These are phyloP conservation scores for Penicillium cosmopolitanum DNA, from an alignment of 495 filamentous ascomycete species.

Conservation along the genomic window DNA sequence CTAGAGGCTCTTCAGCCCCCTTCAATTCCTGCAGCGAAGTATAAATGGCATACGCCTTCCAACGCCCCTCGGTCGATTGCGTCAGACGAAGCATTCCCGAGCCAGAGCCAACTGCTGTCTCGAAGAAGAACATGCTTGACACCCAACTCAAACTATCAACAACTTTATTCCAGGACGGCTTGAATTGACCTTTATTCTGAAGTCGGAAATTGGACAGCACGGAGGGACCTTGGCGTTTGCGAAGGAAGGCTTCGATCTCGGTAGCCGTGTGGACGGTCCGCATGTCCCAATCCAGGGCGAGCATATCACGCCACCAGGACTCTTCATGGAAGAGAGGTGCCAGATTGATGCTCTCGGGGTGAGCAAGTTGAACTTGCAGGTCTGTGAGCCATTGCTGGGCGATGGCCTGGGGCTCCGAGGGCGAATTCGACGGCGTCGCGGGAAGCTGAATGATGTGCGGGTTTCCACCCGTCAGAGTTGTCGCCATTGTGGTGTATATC, in stretches of 20 bases:
- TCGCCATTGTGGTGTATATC: slow-evolving; percentile 20
- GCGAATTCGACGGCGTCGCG: slow-evolving; percentile 20
- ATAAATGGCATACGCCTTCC: slow-evolving; percentile 70
- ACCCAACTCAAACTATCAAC: slow-evolving; percentile 55
- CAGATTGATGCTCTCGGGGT: slow-evolving; percentile 20
- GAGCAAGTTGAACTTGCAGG: slow-evolving; percentile 29
- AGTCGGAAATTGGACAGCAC: slow-evolving; percentile 39
- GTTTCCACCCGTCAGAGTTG: slow-evolving; percentile 32
- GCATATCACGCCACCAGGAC: slow-evolving; percentile 67
- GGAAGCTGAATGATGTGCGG: slow-evolving; percentile 41
- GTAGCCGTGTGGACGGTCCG: slow-evolving; percentile 53
- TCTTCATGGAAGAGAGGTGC: slow-evolving; percentile 53
- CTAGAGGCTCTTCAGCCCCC: slow-evolving; percentile 54
- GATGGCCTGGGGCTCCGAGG: slow-evolving; percentile 29
- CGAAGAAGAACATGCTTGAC: slow-evolving; percentile 54
- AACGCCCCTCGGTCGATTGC: slow-evolving; percentile 48
- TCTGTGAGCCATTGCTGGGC: slow-evolving; percentile 44
- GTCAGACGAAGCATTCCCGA: slow-evolving; percentile 60
- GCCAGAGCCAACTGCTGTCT: slow-evolving; percentile 58
- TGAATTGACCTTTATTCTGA: slow-evolving; percentile 46
- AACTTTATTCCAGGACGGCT: slow-evolving; percentile 41
- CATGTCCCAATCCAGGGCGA: slow-evolving; percentile 62
- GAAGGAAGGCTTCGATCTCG: slow-evolving; percentile 54
- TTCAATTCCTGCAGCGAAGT: slow-evolving; percentile 59
- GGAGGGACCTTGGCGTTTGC: slow-evolving; percentile 39